Conservation (phyloP, 768 basidiomycete genomes). For the Psilocybe tampanensis region DNA sequence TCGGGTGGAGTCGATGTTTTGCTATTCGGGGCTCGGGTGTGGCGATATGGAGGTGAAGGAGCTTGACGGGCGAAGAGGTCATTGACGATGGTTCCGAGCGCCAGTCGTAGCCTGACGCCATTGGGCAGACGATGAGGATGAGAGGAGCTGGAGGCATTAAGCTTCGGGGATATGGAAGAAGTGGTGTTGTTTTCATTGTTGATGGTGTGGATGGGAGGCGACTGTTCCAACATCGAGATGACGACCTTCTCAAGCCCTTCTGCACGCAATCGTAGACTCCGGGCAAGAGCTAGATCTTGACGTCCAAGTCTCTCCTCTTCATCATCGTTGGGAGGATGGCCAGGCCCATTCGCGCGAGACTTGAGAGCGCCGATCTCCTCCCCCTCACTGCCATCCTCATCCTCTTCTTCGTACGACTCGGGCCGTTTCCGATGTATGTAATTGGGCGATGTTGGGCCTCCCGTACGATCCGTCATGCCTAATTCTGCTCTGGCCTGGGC, state of each 20-base stretch:
- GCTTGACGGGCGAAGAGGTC: conserved; percentile 79
- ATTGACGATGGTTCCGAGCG: conserved; percentile 76
- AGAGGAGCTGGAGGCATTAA: conserved; percentile 34
- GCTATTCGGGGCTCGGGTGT: conserved; percentile 30
- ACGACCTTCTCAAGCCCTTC: conserved; percentile 85
- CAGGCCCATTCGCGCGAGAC: conserved; percentile 47
- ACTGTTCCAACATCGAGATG: conserved; percentile 78
- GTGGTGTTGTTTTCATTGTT: conserved; percentile 56
- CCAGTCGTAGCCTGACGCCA: conserved; percentile 77
- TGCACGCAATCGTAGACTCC: conserved; percentile 67
- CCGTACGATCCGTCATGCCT: conserved; percentile 82
- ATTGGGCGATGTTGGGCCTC: conserved; percentile 61
- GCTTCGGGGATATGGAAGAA: conserved; percentile 53
- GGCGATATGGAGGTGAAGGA: conserved; percentile 51
- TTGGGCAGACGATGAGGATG: conserved; percentile 74
- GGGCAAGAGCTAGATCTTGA: conserved; percentile 67
- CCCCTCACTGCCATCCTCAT: conserved; percentile 65
- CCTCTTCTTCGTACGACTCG: conserved; percentile 78
- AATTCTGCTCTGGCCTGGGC: conserved; percentile 85
- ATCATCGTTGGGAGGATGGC: conserved; percentile 51
- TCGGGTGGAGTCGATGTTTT: conserved; percentile 26
- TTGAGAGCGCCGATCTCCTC: conserved; percentile 57
- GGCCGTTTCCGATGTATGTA: conserved; percentile 68
- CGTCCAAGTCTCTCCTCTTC: conserved; percentile 57
- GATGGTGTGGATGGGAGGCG: conserved; percentile 62